Conservation (phyloP, 2,329 filamentous ascomycete species). For the Pestalotiopsis sp. region DNA sequence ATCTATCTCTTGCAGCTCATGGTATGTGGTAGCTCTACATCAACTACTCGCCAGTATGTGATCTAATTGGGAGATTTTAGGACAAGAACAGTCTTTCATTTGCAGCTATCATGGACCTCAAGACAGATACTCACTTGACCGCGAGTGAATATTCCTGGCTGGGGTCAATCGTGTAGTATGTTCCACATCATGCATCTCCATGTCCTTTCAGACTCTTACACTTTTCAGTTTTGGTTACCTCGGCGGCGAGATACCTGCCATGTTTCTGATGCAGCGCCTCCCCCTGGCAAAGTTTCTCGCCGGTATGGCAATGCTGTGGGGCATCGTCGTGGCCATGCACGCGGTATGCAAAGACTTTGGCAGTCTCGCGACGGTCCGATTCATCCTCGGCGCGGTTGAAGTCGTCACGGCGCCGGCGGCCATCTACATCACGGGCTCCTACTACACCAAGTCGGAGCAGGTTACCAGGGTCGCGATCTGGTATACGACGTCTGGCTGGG, state of each 20-base stretch:
- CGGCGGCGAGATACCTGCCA: conserved; percentile 30
- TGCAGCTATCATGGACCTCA: conserved; percentile 6
- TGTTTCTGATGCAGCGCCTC: conserved; percentile 28
- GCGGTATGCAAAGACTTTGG: conserved; percentile 69
- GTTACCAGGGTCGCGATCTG: conserved; percentile 63
- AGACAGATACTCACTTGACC: neutral
- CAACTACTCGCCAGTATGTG: neutral
- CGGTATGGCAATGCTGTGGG: conserved; percentile 67
- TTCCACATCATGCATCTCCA: conserved; percentile 10
- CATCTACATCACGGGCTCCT: conserved; percentile 73
- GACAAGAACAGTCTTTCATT: conserved; percentile 9
- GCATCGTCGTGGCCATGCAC: conserved; percentile 69
- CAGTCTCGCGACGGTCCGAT: conserved; percentile 67
- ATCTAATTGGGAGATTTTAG: neutral
- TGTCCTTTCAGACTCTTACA: neutral
- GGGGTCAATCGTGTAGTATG: conserved; percentile 29
- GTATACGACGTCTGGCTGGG: conserved; percentile 12
- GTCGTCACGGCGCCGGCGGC: conserved; percentile 71
- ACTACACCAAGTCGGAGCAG: conserved; percentile 72
- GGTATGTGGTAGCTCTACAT: neutral
- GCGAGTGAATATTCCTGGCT: conserved; percentile 54
- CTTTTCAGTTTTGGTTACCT: conserved; percentile 21
- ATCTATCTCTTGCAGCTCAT: conserved; percentile 5
- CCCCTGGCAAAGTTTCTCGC: conserved; percentile 46
- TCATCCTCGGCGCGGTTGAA: conserved; percentile 71